phyloP scores from a whole-genome alignment of 2,329 filamentous ascomycete species.

The Dryadomyces sulphureus region DNA sequence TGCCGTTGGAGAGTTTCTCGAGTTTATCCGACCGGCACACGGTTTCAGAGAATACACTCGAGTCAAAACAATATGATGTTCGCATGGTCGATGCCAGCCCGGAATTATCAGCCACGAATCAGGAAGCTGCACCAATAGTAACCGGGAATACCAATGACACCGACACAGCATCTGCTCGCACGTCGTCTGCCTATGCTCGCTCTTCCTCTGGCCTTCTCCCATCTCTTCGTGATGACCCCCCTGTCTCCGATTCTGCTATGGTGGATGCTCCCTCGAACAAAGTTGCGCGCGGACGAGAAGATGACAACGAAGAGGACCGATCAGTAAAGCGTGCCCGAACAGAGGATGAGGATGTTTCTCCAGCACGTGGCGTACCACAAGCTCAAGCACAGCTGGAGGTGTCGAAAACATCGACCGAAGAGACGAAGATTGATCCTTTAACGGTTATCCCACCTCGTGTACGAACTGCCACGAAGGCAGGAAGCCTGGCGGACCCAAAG shows the following conservation, averaged over 20 bases:
- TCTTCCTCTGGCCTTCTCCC: constrained; percentile 8
- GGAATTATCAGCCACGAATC: background rate
- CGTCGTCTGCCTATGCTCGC: background rate
- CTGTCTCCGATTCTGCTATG: constrained; percentile 24
- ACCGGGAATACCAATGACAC: background rate
- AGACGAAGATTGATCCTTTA: constrained; percentile 14
- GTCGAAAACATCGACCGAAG: background rate
- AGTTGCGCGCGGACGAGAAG: constrained; percentile 60
- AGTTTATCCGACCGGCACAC: too few relatives aligned
- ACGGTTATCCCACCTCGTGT: constrained; percentile 13
- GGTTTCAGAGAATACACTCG: background rate
- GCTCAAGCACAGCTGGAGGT: background rate
- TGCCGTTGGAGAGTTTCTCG: too few relatives aligned
- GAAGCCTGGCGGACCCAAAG: constrained; percentile 26
- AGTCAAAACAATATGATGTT: background rate
- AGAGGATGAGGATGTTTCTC: constrained; percentile 14
- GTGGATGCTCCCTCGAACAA: constrained; percentile 37
- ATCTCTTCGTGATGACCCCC: constrained; percentile 14
- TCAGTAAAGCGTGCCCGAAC: constrained; percentile 71
- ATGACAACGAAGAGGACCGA: constrained; percentile 52
- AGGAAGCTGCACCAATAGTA: background rate
- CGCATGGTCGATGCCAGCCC: background rate
- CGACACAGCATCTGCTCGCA: background rate
- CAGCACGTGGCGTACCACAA: constrained; percentile 10
- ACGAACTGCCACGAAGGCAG: constrained; percentile 19